These are phyloP conservation scores for Daldinia eschscholtzii DNA, from an alignment of 2,329 filamentous ascomycete genomes.

Conservation along the genomic window DNA sequence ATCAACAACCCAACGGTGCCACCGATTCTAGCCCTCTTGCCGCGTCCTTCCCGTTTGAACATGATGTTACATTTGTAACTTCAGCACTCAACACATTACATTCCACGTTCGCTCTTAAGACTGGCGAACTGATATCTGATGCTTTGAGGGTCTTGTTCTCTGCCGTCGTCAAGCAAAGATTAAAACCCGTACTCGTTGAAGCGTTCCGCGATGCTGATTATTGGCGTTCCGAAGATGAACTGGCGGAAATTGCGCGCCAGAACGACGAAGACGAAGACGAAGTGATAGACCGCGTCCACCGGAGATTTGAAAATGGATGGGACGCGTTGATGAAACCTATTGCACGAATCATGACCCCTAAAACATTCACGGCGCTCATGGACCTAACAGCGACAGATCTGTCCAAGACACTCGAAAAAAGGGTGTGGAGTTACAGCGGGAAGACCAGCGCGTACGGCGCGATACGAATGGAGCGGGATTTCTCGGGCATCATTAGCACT, in stretches of 20 bases:
- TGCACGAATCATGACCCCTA: conserved; percentile 82
- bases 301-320: conserved; percentile 88
- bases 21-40: conserved; percentile 62
- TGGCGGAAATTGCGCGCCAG: conserved; percentile 67
- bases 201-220: conserved; percentile 95
- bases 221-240: conserved; percentile 72
- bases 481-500: conserved; percentile 74
- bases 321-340: conserved; percentile 87
- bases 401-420: conserved; percentile 84
- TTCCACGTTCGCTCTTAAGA: conserved; percentile 79
- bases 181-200: conserved; percentile 87
- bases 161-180: conserved; percentile 85
- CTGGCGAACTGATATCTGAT: conserved; percentile 84
- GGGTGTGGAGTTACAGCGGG: conserved; percentile 84
- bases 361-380: conserved; percentile 81
- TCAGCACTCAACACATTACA: conserved; percentile 77
- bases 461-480: conserved; percentile 77
- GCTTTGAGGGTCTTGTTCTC: conserved; percentile 88
- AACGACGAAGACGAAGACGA: conserved; percentile 67
- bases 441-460: conserved; percentile 82
- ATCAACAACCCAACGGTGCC: conserved; percentile 53
- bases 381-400: conserved; percentile 80
- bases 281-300: conserved; percentile 75
- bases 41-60: conserved; percentile 82
- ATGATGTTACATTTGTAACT: conserved; percentile 78